phyloP scores from a whole-genome alignment of 2,329 filamentous ascomycete species.

The Alternaria hordeiaustralica region DNA sequence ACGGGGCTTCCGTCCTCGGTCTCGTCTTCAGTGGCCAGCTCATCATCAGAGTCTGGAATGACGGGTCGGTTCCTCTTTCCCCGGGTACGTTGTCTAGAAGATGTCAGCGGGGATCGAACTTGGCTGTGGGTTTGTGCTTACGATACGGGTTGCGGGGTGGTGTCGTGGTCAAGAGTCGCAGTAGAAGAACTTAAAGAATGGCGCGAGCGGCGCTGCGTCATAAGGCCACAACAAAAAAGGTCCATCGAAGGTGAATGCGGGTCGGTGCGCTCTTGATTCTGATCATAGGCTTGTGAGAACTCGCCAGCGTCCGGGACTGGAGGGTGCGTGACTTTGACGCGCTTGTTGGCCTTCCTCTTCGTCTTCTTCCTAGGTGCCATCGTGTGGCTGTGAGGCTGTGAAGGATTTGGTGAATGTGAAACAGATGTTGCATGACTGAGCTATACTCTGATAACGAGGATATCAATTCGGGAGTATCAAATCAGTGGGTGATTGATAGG shows the following conservation, averaged over 20 bases:
- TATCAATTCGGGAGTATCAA: conserved; percentile 67
- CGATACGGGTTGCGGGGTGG: not conserved
- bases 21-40: not conserved
- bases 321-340: not conserved
- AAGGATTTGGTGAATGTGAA: too few relatives aligned
- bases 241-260: not conserved
- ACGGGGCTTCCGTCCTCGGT: not conserved
- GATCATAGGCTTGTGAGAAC: not conserved
- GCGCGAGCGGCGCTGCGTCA: not conserved
- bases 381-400: too few relatives aligned
- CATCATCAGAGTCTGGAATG: not conserved
- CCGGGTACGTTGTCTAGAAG: rapidly evolving
- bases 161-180: not conserved
- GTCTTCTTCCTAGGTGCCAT: too few relatives aligned
- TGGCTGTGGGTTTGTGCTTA: not conserved
- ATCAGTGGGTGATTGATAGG: conserved; percentile 66
- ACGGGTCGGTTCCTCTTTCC: not conserved
- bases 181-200: not conserved
- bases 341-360: not conserved
- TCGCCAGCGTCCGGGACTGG: not conserved
- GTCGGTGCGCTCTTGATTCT: not conserved
- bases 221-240: not conserved
- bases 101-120: not conserved
- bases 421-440: too few relatives aligned
- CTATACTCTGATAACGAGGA: conserved; percentile 70